Base-by-base conservation (phyloP, 2,329 filamentous ascomycete genomes). In the Colletotrichum nymphaeae region DNA sequence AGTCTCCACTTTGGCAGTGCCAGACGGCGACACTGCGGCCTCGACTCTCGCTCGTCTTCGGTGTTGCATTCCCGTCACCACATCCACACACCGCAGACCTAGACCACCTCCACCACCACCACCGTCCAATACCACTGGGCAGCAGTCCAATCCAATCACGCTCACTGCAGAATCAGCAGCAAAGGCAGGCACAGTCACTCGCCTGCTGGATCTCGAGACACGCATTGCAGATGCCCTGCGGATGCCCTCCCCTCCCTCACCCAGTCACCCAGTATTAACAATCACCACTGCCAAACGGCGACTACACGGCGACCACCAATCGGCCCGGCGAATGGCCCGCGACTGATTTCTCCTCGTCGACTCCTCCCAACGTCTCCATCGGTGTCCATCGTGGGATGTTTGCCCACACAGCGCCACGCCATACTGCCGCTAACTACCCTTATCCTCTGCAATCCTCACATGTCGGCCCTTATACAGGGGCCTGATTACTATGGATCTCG, bases 331-430 rank as follows among this genome's bases (percentile, higher is more conserved):
- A 52, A 53, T 59, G 52, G 52, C 22, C 63, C 22, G 63, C 30
- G 22, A 26, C 35, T 16, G 52, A 30, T 46, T 26, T 55, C 53
- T 55, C 19, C 65, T 60, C 56, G 32, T 35, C 24, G 24, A 0
- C 35, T 49, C 52, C 32, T 19, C 49, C 32, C 32, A 24, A 28
- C 52, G 52, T 24, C 52, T 55, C 52, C 52, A 55, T 55, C 22
- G 28, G 67, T 35, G 55, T 64, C 69, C 69, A 69, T 72, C 69
- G 59, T 72, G 67, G 60, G 8, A 69, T 65, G 70, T 56, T 64
- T 70, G 70, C 67, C 60, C 70, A 73, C 70, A 26, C 59, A 37
- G 4, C 32, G 26, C 60, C 66, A 57, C 55, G 55, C 70, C 67
- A 70, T 28, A n/a, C 63, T 46, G 55, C 42, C 46, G 37, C 59